A percentile compares a stretch with the other conserved stretches of the same genome.
Conservation (phyloP, 208 protist genomes). For the Eutreptiella sp. region DNA sequence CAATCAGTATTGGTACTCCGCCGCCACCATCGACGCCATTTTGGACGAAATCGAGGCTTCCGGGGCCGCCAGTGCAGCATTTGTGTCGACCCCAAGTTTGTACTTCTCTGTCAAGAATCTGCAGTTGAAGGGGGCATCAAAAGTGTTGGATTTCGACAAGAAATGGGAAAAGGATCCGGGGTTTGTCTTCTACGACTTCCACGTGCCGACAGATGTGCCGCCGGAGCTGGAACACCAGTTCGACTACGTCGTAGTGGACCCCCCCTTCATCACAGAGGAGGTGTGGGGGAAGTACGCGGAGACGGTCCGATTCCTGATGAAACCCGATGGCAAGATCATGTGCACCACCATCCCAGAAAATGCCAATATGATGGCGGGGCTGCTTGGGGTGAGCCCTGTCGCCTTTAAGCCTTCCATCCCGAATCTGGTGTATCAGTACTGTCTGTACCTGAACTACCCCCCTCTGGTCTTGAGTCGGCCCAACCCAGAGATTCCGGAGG, state of each 20-base stretch:
- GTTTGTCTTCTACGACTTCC: slow-evolving; percentile 79
- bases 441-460: slow-evolving; percentile 77
- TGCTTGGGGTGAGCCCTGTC: slow-evolving; percentile 49
- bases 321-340: slow-evolving; percentile 61
- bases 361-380: slow-evolving; percentile 45
- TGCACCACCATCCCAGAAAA: slow-evolving; percentile 83
- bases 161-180: slow-evolving; percentile 54
- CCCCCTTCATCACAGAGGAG: slow-evolving; percentile 82
- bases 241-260: slow-evolving; percentile 84
- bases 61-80: slow-evolving; percentile 61
- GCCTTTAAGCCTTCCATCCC: slow-evolving; percentile 64
- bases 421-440: slow-evolving; percentile 85
- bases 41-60: slow-evolving; percentile 54
- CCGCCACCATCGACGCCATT: slow-evolving; percentile 57
- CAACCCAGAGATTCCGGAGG: slow-evolving; percentile 32
- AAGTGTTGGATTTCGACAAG: slow-evolving; percentile 76
- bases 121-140: slow-evolving; percentile 24
- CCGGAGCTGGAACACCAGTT: slow-evolving; percentile 61
- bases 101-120: slow-evolving; percentile 72
- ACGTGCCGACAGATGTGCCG: slow-evolving; percentile 52
- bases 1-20: slow-evolving; percentile 90
- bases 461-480: slow-evolving; percentile 30
- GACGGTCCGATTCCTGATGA: slow-evolving; percentile 48
- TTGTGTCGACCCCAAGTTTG: slow-evolving; percentile 77
- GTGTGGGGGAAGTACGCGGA: slow-evolving; percentile 70